Percentiles rank a stretch among this genome's conserved stretches.
These are phyloP conservation scores for Hypoxylon sp. DNA, from an alignment of 2,329 filamentous ascomycete genomes.

Conservation along the genomic window DNA sequence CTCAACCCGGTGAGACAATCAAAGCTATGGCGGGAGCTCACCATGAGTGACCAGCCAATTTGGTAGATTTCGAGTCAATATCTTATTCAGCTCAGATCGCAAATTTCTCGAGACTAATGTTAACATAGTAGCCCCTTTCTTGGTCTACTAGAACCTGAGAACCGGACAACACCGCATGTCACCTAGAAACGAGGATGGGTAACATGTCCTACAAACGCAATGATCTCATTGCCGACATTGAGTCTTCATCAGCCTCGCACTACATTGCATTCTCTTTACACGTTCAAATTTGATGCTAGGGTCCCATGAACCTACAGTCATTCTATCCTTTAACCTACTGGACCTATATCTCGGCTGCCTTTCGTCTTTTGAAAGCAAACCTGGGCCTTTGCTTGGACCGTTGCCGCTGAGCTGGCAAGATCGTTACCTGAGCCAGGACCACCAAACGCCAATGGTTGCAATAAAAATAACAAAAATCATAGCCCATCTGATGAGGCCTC, in stretches of 20 bases:
- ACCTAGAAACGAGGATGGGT: no score
- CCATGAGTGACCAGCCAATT: neutral
- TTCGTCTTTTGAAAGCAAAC: neutral
- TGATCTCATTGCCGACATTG: neutral
- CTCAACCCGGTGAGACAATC: no score
- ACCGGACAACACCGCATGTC: no score
- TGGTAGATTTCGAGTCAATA: neutral
- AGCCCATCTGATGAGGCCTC: constrained; percentile 42
- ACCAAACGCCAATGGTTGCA: constrained; percentile 15
- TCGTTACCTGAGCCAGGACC: constrained; percentile 19
- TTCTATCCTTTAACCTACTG: neutral
- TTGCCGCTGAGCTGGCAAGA: neutral
- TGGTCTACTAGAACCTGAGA: no score
- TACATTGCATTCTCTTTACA: neutral
- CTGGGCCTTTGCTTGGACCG: neutral
- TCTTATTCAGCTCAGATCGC: neutral
- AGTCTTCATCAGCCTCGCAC: neutral
- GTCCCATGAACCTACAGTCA: neutral
- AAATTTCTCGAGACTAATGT: neutral
- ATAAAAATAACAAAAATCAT: constrained; percentile 38
- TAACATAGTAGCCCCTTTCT: neutral
- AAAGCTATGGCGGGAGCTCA: no score
- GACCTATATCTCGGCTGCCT: neutral
- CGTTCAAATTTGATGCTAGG: neutral
- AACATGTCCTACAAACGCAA: neutral